phyloP scores from a whole-genome alignment of 163 green algal genomes.

The Scenedesmus sp. region DNA sequence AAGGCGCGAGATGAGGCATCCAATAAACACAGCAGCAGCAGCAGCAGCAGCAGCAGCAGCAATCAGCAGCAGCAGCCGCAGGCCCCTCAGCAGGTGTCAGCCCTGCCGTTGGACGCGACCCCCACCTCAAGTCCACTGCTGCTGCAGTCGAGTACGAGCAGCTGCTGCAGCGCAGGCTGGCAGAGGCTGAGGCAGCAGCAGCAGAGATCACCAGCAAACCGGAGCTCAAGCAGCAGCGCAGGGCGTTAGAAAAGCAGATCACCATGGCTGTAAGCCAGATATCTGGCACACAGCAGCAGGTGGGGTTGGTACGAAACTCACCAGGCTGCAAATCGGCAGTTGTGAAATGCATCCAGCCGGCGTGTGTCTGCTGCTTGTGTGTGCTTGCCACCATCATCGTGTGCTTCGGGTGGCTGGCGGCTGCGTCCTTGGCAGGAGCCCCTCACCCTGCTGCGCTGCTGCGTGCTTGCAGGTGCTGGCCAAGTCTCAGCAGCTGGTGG shows the following conservation, averaged over 20 bases:
- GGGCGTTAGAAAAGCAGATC: constrained; percentile 49
- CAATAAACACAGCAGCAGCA: too few species aligned
- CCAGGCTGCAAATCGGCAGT: too few species aligned
- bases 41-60: constrained; percentile 35
- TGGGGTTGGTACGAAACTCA: background rate
- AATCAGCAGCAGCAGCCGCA: constrained; percentile 28
- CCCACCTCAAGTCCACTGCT: constrained; percentile 18
- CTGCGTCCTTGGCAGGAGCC: too few species aligned
- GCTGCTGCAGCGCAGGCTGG: constrained; percentile 20
- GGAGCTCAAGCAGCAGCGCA: constrained; percentile 44
- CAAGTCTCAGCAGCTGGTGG: constrained; percentile 34
- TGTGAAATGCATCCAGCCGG: too few species aligned
- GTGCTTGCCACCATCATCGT: too few species aligned
- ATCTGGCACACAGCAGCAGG: constrained; percentile 51
- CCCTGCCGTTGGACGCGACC: background rate
- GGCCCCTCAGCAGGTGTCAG: background rate
- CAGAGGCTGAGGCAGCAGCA: constrained; percentile 39
- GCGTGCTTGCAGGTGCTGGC: constrained; percentile 26
- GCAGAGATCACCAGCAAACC: constrained; percentile 27
- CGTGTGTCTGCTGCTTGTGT: too few species aligned
- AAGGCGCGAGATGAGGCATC: constrained; percentile 34
- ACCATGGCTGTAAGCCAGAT: constrained; percentile 52
- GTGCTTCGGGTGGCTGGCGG: too few species aligned
- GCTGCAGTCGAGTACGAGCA: constrained; percentile 27
- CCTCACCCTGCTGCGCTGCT: too few species aligned